Percentiles rank a stretch among this genome's conserved stretches.
Conservation (phyloP, 2,329 filamentous ascomycete species). For the Cercospora beticola region DNA sequence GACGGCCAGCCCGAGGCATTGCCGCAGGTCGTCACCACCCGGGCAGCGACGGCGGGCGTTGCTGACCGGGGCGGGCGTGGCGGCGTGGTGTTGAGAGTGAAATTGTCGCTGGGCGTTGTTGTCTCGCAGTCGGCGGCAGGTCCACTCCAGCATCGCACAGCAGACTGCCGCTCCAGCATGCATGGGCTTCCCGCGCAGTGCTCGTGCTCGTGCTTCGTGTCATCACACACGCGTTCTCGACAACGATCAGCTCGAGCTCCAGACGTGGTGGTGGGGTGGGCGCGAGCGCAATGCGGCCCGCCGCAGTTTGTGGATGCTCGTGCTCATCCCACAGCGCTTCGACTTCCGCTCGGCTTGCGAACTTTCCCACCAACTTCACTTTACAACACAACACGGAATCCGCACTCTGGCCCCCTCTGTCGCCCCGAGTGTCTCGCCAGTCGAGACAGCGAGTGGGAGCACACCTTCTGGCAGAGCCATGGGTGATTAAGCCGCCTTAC, state of each 20-base stretch:
- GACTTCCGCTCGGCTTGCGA: neutral
- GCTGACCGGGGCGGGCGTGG: neutral
- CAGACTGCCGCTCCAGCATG: neutral
- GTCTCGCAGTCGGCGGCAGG: neutral
- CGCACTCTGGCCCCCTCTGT: neutral
- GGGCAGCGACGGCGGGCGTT: neutral
- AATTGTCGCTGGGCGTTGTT: neutral
- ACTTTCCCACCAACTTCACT: neutral
- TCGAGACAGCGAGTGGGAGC: neutral
- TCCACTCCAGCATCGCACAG: neutral
- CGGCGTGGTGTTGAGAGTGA: neutral
- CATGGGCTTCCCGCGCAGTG: neutral
- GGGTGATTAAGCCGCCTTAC: neutral
- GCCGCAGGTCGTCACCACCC: neutral
- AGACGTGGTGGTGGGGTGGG: neutral
- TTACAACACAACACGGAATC: neutral
- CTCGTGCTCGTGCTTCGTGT: neutral
- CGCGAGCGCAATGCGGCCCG: neutral
- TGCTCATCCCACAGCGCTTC: neutral
- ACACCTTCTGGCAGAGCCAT: neutral
- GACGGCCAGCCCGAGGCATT: neutral
- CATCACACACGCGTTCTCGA: neutral
- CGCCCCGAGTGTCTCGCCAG: neutral
- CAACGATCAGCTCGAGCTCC: neutral
- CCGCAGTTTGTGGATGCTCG: neutral